Conservation (phyloP, 2,329 filamentous ascomycete genomes). For the Juglanconis oblonga region DNA sequence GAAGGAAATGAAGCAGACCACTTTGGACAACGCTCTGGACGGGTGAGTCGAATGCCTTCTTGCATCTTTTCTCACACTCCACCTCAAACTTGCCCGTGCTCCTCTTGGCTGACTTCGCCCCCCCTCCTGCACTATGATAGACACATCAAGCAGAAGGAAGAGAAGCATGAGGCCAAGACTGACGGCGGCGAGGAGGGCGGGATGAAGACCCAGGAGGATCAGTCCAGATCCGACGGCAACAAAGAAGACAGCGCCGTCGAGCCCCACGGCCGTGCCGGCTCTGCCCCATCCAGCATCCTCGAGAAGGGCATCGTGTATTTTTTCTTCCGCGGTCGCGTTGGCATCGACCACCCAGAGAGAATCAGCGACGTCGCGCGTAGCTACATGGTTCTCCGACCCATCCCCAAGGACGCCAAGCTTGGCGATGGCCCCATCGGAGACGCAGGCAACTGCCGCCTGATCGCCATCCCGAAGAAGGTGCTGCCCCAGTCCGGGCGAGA, state of each 20-base stretch:
- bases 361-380: slow-evolving; percentile 73
- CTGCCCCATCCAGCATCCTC: slow-evolving; percentile 55
- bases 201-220: slow-evolving; percentile 22
- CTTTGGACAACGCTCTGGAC: slow-evolving; percentile 11
- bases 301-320: slow-evolving; percentile 93
- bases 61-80: too few species aligned
- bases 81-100: too few species aligned
- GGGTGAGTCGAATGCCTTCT: not conserved
- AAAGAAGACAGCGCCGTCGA: slow-evolving; percentile 23
- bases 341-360: slow-evolving; percentile 64
- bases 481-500: slow-evolving; percentile 68
- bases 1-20: slow-evolving; percentile 4
- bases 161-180: slow-evolving; percentile 23
- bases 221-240: slow-evolving; percentile 12
- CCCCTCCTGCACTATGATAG: not conserved
- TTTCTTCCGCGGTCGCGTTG: slow-evolving; percentile 78
- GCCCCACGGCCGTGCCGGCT: slow-evolving; percentile 30
- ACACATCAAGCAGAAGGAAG: slow-evolving; percentile 17
- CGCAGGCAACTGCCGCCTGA: slow-evolving; percentile 63
- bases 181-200: slow-evolving; percentile 23
- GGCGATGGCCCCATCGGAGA: slow-evolving; percentile 47
- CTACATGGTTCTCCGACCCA: slow-evolving; percentile 75
- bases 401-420: slow-evolving; percentile 67
- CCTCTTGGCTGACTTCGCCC: not conserved
- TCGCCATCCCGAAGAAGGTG: slow-evolving; percentile 81